Base-by-base conservation (phyloP, 208 protist species). In the Crithidia acanthocephali region DNA sequence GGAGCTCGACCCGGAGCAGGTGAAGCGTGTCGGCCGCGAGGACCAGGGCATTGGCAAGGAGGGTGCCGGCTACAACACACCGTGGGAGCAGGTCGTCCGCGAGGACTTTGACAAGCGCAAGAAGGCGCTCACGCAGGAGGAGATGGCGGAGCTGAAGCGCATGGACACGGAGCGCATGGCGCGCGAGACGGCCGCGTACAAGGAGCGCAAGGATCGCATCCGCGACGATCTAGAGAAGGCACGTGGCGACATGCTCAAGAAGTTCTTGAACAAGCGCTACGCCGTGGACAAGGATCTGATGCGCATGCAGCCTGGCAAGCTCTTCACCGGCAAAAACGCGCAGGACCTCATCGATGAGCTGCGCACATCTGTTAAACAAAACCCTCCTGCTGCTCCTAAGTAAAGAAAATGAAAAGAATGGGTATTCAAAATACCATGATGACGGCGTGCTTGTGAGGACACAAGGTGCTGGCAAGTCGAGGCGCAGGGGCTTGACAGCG, bases 71-170 rank as follows among this genome's bases (percentile, higher is more conserved):
- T 97, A 92, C 81, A 88, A 89, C 71, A 91, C 85, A 20, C 92
- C 92, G 52, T 97, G 85, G 84, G 92, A 97, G 63, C 92, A 97
- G 61, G 92, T 95, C 4, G 87, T 94, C 53, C 87, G 92, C 44
- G 92, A 97, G 65, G 92, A 97, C 76, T 97, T 95, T 51, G 92
- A 97, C 76, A 93, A 94, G 79, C 89, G 92, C 48, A 97, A 97
- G 77, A 97, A 97, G 76, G 92, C 90, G 7, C 85, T 97, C 51
- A 94, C 92, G 45, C 89, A 97, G 82, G 88, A 97, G 81, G 89
- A 97, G 68, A 97, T 97, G 92, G 87, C 92, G 64, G 90, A 97
- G 81, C 81, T 97, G 70, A 97, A 97, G 79, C 87, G 90, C n/a
- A 95, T 97, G 89, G 92, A 97, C 77, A 97, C 92, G 32, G 89